phyloP scores from a whole-genome alignment of 441 rosid genomes.

The Mallotus repandus region DNA sequence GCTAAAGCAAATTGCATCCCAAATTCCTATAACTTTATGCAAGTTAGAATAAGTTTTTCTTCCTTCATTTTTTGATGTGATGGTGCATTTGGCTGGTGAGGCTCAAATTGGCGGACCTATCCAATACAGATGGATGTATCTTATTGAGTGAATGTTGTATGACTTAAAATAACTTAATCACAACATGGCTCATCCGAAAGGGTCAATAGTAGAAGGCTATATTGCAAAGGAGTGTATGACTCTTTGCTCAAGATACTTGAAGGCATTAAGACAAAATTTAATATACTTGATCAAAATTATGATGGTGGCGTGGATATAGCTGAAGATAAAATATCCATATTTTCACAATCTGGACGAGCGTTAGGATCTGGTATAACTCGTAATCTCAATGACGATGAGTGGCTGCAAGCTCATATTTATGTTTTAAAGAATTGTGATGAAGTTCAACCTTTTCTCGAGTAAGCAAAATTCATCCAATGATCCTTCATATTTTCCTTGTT shows the following conservation, averaged over 20 bases:
- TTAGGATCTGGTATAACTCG: not conserved
- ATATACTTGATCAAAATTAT: not conserved
- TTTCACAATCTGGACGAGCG: not conserved
- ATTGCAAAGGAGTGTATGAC: not conserved
- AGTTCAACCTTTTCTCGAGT: not conserved
- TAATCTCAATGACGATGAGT: not conserved
- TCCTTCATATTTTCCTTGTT: not conserved
- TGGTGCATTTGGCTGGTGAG: not conserved
- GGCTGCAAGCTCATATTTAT: not conserved
- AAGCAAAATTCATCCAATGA: not conserved
- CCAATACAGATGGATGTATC: not conserved
- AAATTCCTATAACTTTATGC: not conserved
- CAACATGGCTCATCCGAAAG: not conserved
- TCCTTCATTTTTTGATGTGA: not conserved
- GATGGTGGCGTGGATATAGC: rapidly evolving
- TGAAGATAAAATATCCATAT: not conserved
- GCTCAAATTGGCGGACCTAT: not conserved
- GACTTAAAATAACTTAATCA: not conserved
- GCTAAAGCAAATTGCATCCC: not conserved
- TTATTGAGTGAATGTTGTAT: not conserved
- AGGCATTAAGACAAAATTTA: not conserved
- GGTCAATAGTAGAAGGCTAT: not conserved
- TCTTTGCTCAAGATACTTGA: not conserved
- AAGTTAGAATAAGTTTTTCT: not conserved
- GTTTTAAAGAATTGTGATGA: not conserved